phyloP scores from a whole-genome alignment of 352 stramenopile species.

The Blastocystis sp. region DNA sequence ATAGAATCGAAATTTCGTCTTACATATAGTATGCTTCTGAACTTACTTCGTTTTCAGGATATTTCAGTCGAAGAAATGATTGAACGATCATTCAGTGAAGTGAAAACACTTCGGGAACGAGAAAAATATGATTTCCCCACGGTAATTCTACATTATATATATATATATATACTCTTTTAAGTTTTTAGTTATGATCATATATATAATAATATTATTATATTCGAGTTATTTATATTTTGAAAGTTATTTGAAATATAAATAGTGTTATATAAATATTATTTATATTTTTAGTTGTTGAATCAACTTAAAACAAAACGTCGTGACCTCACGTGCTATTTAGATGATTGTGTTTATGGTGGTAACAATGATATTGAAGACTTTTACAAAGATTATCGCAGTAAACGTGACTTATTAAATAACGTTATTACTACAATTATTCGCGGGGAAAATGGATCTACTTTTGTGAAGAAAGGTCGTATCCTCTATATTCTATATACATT shows the following conservation, averaged over 20 bases:
- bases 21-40: conserved; percentile 95
- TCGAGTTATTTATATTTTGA: conserved; percentile 61
- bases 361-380: too few species aligned
- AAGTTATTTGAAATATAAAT: conserved; percentile 43
- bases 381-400: too few species aligned
- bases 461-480: too few species aligned
- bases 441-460: too few species aligned
- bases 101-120: conserved; percentile 64
- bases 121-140: conserved; percentile 51
- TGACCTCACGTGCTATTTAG: too few species aligned
- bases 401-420: too few species aligned
- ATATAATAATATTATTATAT: neutral
- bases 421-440: too few species aligned
- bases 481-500: too few species aligned
- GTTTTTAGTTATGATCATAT: conserved; percentile 42
- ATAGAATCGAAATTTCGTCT: conserved; percentile 86
- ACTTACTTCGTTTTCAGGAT: conserved; percentile 67
- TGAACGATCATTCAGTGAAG: conserved; percentile 82
- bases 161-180: conserved; percentile 45
- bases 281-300: neutral
- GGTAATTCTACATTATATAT: conserved; percentile 45
- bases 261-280: neutral
- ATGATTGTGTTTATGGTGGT: too few species aligned
- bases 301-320: too few species aligned
- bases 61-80: conserved; percentile 80